Evolutionary conservation across 176 grass and related monocot genomes (phyloP), one percentile per base, ranked within the genome.

Genomic region (Pontederia paniculata): DNA sequence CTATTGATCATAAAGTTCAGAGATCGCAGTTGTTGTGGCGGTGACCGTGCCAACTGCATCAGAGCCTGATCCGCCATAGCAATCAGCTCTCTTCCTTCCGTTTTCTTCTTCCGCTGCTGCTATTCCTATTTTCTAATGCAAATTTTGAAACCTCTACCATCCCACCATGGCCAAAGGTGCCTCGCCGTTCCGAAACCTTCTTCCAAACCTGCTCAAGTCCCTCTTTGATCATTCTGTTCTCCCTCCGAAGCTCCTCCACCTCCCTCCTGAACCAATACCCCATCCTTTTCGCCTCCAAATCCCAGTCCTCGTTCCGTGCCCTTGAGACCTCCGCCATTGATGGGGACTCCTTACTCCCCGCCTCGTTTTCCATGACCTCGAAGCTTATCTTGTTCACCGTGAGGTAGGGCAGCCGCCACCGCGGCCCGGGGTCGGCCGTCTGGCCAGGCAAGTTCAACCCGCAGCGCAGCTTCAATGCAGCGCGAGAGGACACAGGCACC

Each of bases 311-410:
- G 28, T 6, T 37, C 7, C 28, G 28, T 37, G 28, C 28, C 7
- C 28, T 37, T 37, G 28, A 37, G 20, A 20, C 20, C 51, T 10
- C 51, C 8, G 11, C 51, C 51, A 9, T 53, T 9, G 51, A n/a
- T n/a, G 51, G 51, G 17, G 17, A 19, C 51, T 53, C 20, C 51
- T n/a, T 2, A 14, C 20, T 20, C 18, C 17, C 20, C 51, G 17
- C 18, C 16, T 20, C 17, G 11, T 18, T 53, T 20, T 21, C 51
- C 51, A 21, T 20, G 20, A 20, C 51, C 7, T 53, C 51, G 10
- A 53, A 19, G 51, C 51, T 53, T n/a, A 53, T 20, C 51, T 53
- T 53, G 17, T 53, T 20, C 51, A 53, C 51, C 51, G 51, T 53
- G 9, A 53, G 51, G 51, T 53, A 53, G 3, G 51, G 51, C 17